Base-by-base conservation (phyloP, 345 rosid species). In the Alliaria petiolata region DNA sequence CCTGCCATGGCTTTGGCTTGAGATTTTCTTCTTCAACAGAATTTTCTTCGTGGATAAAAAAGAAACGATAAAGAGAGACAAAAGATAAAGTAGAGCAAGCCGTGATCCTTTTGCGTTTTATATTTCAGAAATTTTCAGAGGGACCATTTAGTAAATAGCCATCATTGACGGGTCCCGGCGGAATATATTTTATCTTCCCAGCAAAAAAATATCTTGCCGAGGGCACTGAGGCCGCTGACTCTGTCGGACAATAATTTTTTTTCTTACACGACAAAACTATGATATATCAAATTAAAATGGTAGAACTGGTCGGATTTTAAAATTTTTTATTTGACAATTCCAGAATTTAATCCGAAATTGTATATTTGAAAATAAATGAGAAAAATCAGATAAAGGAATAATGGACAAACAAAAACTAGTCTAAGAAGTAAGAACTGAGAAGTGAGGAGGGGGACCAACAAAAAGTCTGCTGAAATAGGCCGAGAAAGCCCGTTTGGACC, bases 1-100 rank as follows among this genome's bases (percentile, higher is more conserved):
- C 92, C 90, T 20, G 90, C 68, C 92, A 87, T 89, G 15, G 55
- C 38, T 57, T 38, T 16, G 45, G 30, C 8, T 33, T 36, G 17
- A 28, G 45, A n/a, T 61, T 62, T 2, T 25, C 39, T 62, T 49
- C 25, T 63, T 35, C 51, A 39, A 67, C 28, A 51, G 49, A 22
- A 38, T 73, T 72, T n/a, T n/a, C 30, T 51, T 52, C 16, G 65
- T 53, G 63, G 62, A 71, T 74, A n/a, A 47, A 26, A 6, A 33
- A 20, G 33, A 59, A 43, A 52, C 13, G 53, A 34, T 12, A 53
- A 10, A 36, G 20, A 43, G 34, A 35, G n/a, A 26, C 14, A 0
- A n/a, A n/a, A 50, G 35, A 59, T 57, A 67, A 31, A 55, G 0
- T 47, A 17, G 13, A 36, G 25, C 3, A 35, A 44, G 6, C 26